phyloP scores from a whole-genome alignment of 768 basidiomycete species.

The Hericium alpestre region DNA sequence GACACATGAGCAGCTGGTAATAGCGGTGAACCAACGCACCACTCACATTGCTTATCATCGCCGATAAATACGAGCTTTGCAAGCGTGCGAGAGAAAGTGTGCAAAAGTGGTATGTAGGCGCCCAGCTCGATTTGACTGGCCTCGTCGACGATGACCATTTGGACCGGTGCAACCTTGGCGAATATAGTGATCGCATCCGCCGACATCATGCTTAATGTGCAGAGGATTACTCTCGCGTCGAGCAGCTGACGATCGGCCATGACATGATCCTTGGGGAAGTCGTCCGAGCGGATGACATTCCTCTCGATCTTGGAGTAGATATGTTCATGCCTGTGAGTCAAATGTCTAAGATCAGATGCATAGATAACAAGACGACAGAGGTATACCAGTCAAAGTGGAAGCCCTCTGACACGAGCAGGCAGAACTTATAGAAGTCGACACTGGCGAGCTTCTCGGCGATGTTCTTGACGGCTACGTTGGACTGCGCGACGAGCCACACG shows the following conservation, averaged over 20 bases:
- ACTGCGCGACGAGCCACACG: conserved; percentile 36
- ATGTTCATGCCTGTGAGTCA: conserved; percentile 31
- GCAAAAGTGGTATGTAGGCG: conserved; percentile 27
- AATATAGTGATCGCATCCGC: conserved; percentile 13
- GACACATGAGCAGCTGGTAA: not conserved
- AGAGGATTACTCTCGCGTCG: conserved; percentile 30
- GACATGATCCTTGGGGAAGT: conserved; percentile 12
- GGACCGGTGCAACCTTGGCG: conserved; percentile 23
- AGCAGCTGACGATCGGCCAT: conserved; percentile 17
- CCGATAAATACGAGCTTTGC: conserved; percentile 23
- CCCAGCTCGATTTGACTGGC: conserved; percentile 36
- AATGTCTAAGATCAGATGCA: too few species aligned
- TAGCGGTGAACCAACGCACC: not conserved
- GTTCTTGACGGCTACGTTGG: conserved; percentile 43
- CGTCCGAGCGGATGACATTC: conserved; percentile 29
- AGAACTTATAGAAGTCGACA: conserved; percentile 24
- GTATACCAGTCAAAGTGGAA: conserved; percentile 37
- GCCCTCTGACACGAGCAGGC: conserved; percentile 32
- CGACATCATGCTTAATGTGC: conserved; percentile 39
- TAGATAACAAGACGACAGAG: not conserved
- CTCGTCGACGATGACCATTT: conserved; percentile 34
- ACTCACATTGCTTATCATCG: conserved; percentile 23
- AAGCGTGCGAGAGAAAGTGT: conserved; percentile 13
- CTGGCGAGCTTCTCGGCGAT: conserved; percentile 36
- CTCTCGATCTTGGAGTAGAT: conserved; percentile 27